A percentile compares a stretch with the other conserved stretches of the same genome.
Conservation (phyloP, 139 green algal species). For the Chlamydomonas incerta region DNA sequence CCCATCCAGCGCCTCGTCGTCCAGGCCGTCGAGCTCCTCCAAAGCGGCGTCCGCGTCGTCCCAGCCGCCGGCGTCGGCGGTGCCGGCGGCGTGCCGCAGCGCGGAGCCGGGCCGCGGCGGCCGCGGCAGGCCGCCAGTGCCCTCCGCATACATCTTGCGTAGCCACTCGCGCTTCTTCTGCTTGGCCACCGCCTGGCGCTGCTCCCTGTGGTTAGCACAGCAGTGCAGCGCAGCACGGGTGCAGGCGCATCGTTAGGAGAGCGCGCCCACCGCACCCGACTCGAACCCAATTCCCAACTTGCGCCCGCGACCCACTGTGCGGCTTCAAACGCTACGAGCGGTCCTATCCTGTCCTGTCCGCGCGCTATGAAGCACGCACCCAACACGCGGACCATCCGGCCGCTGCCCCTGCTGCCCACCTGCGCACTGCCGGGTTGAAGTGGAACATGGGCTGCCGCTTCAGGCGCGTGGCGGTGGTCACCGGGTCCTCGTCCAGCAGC, state of each 20-base stretch:
- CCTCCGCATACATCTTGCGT: conserved; percentile 65
- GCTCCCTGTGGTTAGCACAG: conserved; percentile 49
- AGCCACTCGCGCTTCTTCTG: conserved; percentile 68
- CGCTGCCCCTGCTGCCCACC: conserved; percentile 14
- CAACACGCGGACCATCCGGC: background rate
- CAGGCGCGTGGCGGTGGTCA: conserved; percentile 39
- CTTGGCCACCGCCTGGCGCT: conserved; percentile 52
- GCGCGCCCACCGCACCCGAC: too few relatives aligned
- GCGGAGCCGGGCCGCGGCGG: background rate
- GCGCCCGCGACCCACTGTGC: too few relatives aligned
- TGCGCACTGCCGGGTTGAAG: conserved; percentile 53
- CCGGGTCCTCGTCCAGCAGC: conserved; percentile 60
- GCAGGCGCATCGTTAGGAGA: too few relatives aligned
- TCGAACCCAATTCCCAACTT: too few relatives aligned
- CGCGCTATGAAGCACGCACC: too few relatives aligned
- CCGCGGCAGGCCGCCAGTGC: background rate
- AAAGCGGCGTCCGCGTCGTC: background rate
- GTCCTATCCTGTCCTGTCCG: too few relatives aligned
- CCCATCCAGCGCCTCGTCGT: conserved; percentile 35
- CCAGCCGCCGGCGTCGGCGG: background rate
- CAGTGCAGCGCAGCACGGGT: background rate
- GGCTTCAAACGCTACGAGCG: too few relatives aligned
- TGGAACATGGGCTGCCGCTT: conserved; percentile 58
- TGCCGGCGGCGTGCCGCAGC: background rate
- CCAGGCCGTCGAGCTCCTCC: conserved; percentile 10